A percentile compares a stretch with the other conserved stretches of the same genome.
phyloP scores from a whole-genome alignment of 257 asterid species.

The Solanum sitiens region DNA sequence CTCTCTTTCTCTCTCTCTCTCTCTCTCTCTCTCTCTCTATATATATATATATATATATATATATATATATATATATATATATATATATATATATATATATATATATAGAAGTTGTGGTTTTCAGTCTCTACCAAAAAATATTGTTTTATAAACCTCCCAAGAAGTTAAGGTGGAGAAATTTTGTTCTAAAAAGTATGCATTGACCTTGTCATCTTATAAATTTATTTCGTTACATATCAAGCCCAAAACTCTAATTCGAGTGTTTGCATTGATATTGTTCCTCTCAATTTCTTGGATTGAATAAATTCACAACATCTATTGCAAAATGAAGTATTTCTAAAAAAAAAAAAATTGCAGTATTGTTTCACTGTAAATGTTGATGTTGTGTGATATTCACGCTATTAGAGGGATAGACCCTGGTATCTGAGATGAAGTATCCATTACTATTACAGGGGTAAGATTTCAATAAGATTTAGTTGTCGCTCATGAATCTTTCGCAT shows the following conservation, averaged over 20 bases:
- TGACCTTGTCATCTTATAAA: background rate
- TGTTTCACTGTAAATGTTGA: background rate
- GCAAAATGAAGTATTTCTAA: background rate
- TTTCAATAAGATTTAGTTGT: background rate
- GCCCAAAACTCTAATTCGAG: background rate
- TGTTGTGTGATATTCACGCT: background rate
- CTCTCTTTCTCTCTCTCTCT: no score
- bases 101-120: background rate
- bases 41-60: background rate
- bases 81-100: no score
- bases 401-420: slow-evolving; percentile 93
- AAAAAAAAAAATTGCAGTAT: background rate
- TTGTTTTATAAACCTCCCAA: background rate
- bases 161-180: background rate
- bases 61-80: no score
- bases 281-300: background rate
- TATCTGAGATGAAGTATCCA: slow-evolving; percentile 93
- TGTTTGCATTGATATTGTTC: background rate
- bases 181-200: background rate
- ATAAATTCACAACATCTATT: background rate
- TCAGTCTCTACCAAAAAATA: background rate
- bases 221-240: background rate
- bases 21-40: background rate
- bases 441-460: slow-evolving; percentile 85
- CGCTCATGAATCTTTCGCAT: background rate